Base-by-base conservation (phyloP, 2,329 filamentous ascomycete species). In the Colletotrichum siamense region DNA sequence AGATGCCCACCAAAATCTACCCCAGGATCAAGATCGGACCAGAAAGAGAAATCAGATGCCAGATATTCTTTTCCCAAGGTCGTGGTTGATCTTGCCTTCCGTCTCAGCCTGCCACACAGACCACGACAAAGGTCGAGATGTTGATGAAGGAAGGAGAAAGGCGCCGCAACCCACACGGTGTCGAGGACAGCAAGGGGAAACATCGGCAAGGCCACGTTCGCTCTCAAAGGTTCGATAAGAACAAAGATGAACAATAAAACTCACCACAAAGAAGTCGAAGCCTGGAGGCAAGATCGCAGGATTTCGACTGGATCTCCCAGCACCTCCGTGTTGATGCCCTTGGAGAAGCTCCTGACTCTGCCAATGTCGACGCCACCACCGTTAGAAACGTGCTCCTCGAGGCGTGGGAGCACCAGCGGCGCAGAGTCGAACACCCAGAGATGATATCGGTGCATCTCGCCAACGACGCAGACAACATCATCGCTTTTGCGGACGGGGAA, bases 361-460 rank as follows among this genome's bases (percentile, higher is more conserved):
- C 49, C 62, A 10, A 39, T 39, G 8, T 55, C 62, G 36, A 55
- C 9, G 55, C 26, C 22, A 24, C 28, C 39, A 24, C 30, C 24
- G 24, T 36, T 26, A 15, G n/a, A 24, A 34, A 72, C 36, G 10
- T 49, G 24, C 9, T 74, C 49, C 39, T 61, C 57, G 18, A 65
- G 64, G 12, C 6, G 13, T 4, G 66, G 62, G 4, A 76, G 64
- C 10, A 62, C 52, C 16, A 76, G 36, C 3, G 64, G 63, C 18
- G 63, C 44, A 10, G 62, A 49, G 49, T 73, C 44, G 32, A 77
- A 73, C 4, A 76, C 69, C 73, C 64, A 77, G 24, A 73, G 69
- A 36, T 72, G 52, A 13, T 76, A 73, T 15, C 65, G 63, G 16
- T 59, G 52, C 30, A 69, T 26, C 8, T 68, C 52, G 28, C 8